Evolutionary conservation across 2,329 filamentous ascomycete species (phyloP).

Genomic region (Neofusicoccum ribis): DNA sequence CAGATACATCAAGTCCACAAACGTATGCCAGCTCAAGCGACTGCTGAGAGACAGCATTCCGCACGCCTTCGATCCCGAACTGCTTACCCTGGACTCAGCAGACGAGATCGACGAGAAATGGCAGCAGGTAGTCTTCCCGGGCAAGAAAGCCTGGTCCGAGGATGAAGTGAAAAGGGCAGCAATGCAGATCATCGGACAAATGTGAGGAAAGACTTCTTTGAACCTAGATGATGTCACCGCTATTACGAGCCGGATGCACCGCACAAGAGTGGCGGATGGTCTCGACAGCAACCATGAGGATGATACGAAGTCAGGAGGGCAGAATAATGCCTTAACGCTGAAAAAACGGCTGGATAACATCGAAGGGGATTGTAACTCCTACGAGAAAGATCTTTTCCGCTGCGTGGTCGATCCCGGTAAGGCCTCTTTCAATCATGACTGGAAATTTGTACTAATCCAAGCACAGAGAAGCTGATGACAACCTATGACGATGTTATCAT

Average conservation of each 20-base stretch:
- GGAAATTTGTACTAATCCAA: not conserved
- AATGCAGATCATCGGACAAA: not conserved
- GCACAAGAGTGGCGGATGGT: not conserved
- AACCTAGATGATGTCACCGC: not conserved
- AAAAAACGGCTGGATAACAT: not conserved
- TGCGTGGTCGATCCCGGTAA: not conserved
- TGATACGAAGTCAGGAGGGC: not conserved
- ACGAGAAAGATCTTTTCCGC: not conserved
- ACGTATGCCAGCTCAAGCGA: not conserved
- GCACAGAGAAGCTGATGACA: not conserved
- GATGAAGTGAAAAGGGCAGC: not conserved
- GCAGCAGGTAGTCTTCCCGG: not conserved
- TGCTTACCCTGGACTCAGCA: not conserved
- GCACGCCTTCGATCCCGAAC: not conserved
- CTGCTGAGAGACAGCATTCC: not conserved
- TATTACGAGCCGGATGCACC: not conserved
- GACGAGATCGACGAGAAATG: not conserved
- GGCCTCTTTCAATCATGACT: not conserved
- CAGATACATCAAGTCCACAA: not conserved
- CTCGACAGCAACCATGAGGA: not conserved
- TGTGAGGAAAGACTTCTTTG: not conserved
- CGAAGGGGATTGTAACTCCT: not conserved
- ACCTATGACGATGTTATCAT: not conserved
- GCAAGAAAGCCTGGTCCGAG: not conserved
- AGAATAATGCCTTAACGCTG: not conserved